Percentiles rank a stretch among this genome's conserved stretches.
These are phyloP conservation scores for Teunomyces stri DNA, from an alignment of 805 yeast species.

Conservation along the genomic window DNA sequence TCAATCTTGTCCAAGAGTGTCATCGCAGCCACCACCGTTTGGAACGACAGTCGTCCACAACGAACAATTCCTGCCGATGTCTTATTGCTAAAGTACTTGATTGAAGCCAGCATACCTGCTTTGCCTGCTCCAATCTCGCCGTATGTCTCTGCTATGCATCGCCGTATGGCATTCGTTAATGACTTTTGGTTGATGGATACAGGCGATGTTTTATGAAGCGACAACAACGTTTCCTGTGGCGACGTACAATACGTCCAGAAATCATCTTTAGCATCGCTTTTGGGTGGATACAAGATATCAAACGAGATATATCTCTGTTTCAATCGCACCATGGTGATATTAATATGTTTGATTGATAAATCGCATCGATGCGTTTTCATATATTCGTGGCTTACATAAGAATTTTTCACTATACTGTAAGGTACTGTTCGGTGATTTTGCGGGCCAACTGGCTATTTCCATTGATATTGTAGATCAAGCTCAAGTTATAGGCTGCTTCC, in stretches of 20 bases:
- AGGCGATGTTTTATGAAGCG: slow-evolving; percentile 53
- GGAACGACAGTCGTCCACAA: slow-evolving; percentile 63
- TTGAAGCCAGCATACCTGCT: slow-evolving; percentile 54
- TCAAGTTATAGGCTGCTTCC: slow-evolving; percentile 86
- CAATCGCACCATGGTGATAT: slow-evolving; percentile 69
- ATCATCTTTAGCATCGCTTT: slow-evolving; percentile 12
- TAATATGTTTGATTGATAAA: too few relatives aligned
- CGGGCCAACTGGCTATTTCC: slow-evolving; percentile 71
- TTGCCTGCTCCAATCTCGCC: slow-evolving; percentile 79
- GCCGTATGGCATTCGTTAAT: slow-evolving; percentile 53
- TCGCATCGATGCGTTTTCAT: not conserved
- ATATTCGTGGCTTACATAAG: not conserved
- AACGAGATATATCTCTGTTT: slow-evolving; percentile 83
- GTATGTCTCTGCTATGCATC: slow-evolving; percentile 57
- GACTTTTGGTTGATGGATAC: slow-evolving; percentile 46
- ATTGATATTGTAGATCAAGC: slow-evolving; percentile 68
- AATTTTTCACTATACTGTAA: slow-evolving; percentile 41
- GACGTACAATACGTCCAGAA: slow-evolving; percentile 24
- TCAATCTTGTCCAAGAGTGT: slow-evolving; percentile 52
- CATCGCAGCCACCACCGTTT: slow-evolving; percentile 66
- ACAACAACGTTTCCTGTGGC: slow-evolving; percentile 38
- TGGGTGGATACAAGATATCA: slow-evolving; percentile 68
- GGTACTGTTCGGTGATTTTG: slow-evolving; percentile 60
- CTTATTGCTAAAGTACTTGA: slow-evolving; percentile 77
- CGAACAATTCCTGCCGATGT: slow-evolving; percentile 85